Evolutionary conservation across 805 yeast genomes (phyloP).

Genomic region (Citeromyces nyonsensis): DNA sequence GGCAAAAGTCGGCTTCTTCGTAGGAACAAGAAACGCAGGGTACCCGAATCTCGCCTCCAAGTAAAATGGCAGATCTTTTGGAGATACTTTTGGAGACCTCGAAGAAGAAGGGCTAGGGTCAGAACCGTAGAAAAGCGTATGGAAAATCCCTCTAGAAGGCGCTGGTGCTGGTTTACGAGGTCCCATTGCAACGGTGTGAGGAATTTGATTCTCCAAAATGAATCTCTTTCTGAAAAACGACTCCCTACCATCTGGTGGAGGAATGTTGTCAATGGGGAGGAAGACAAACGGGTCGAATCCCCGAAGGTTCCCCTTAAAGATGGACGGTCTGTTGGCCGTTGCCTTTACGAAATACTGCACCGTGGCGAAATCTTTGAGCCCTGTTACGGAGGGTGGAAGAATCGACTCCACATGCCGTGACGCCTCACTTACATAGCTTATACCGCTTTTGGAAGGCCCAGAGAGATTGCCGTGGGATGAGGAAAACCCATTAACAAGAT

Average conservation of each 20-base stretch:
- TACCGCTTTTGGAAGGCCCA: background rate
- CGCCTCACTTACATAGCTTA: constrained; percentile 1
- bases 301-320: constrained; percentile 27
- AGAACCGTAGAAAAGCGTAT: background rate
- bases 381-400: constrained; percentile 13
- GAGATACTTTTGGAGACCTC: constrained; percentile 10
- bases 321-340: constrained; percentile 36
- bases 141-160: constrained; percentile 5
- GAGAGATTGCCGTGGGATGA: background rate
- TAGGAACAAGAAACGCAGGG: constrained; percentile 31
- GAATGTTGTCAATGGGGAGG: constrained; percentile 24
- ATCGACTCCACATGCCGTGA: constrained; percentile 11
- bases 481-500: constrained; percentile 2
- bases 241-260: background rate
- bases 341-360: constrained; percentile 43
- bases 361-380: constrained; percentile 14
- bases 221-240: constrained; percentile 15
- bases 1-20: constrained; percentile 12
- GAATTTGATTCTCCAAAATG: constrained; percentile 5
- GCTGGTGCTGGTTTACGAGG: constrained; percentile 6
- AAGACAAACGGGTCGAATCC: constrained; percentile 33
- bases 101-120: background rate
- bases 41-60: constrained; percentile 32
- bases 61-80: constrained; percentile 20
- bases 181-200: constrained; percentile 4